A percentile compares a stretch with the other conserved stretches of the same genome.
Conservation (phyloP, 2,329 filamentous ascomycete species). For the Paraphaeosphaeria sporulosa region DNA sequence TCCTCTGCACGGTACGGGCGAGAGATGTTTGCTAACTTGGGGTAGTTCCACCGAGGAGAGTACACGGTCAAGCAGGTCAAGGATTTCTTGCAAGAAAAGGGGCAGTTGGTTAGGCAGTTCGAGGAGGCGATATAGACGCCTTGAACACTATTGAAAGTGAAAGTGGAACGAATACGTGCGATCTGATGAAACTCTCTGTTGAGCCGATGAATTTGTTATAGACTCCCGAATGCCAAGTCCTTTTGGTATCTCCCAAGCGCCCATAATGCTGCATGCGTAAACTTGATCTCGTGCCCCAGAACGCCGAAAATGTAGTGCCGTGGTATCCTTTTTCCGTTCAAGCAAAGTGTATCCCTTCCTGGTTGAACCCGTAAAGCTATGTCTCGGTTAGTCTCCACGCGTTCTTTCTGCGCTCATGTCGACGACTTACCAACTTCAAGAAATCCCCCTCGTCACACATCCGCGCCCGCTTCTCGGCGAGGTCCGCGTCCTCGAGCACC, state of each 20-base stretch:
- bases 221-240: conserved; percentile 6
- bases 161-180: no score
- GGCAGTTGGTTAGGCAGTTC: conserved; percentile 79
- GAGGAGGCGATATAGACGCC: conserved; percentile 57
- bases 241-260: conserved; percentile 35
- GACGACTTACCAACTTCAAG: conserved; percentile 64
- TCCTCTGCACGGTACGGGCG: no score
- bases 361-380: conserved; percentile 78
- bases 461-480: conserved; percentile 81
- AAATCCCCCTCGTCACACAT: conserved; percentile 96
- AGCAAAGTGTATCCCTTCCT: conserved; percentile 87
- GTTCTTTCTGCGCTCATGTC: no score
- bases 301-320: conserved; percentile 29
- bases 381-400: no score
- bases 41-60: conserved; percentile 88
- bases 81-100: conserved; percentile 74
- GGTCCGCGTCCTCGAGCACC: conserved; percentile 80
- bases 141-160: no score
- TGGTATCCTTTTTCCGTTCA: not conserved
- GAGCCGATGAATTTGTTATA: conserved; percentile 8
- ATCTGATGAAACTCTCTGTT: not conserved
- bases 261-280: conserved; percentile 3
- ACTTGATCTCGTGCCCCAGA: not conserved
- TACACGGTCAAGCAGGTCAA: conserved; percentile 96
- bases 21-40: conserved; percentile 17